Base-by-base conservation (phyloP, 176 grass and related monocot species). In the Tuctoria greenei region DNA sequence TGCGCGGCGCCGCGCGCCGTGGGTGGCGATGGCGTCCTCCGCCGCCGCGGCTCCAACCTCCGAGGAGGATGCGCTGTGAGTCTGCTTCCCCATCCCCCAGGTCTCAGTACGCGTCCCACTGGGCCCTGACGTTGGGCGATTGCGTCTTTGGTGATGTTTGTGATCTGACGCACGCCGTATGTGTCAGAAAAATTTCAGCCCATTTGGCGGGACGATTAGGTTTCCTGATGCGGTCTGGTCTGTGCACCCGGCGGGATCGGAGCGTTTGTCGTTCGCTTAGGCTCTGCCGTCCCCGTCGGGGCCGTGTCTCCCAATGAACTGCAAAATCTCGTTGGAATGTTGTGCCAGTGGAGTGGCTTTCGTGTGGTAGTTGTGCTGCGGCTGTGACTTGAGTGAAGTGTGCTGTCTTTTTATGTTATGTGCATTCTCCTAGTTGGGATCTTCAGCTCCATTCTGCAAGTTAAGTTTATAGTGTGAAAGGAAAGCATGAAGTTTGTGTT, bases 1-100 rank as follows among this genome's bases (percentile, higher is more conserved):
- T 37, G 14, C 20, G 21, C 66, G 50, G 54, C 10, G 20, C 39
- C 8, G 24, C 63, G 45, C 8, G 24, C 63, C 58, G 78, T 86
- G n/a, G 75, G 79, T 45, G 67, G 64, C 34, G 71, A 58, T 80
- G 25, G 58, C 75, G 27, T 69, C 80, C 44, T 84, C 88, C 43
- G 71, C 86, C 20, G 35, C 70, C 73, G 73, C 54, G 34, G 44
- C 20, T 36, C 80, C 80, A 58, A 49, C 62, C 62, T 54, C 95
- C 55, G 95, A 93, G 46, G 95, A 89, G 50, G 88, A 88, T 75
- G 84, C 83, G 43, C 72, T 93, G 95, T 97, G 75, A 88, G 88
- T 61, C 12, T 35, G 64, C 45, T 56, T 3, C 55, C 14, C 77
- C 35, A 31, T 63, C 23, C 34, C 66, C 56, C 56, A 17, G 24